Evolutionary conservation across 2,329 filamentous ascomycete genomes (phyloP), one percentile per base, ranked within the genome.

Genomic region (Aspergillus ruber): DNA sequence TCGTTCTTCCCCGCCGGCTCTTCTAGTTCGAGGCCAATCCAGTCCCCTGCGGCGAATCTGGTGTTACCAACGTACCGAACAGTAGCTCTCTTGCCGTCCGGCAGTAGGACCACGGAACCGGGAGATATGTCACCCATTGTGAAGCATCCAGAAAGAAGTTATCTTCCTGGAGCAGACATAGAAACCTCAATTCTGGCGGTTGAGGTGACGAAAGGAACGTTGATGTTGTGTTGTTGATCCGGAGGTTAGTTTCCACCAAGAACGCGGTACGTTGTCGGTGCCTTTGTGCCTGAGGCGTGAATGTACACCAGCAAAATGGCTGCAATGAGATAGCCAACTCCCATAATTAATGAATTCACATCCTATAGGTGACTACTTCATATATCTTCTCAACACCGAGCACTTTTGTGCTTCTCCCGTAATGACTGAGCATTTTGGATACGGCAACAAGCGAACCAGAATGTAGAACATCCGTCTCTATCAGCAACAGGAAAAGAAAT

Each of bases 1-100:
- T 97, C 89, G 60, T 97, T 97, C 74, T 97, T 97, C 27, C 93
- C 91, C 17, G 79, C 81, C 45, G 84, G 76, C 42, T 88, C 85
- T 45, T 89, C 83, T 48, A 97, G 80, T 73, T 95, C 90, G 50
- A 97, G 81, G 54, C 91, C 91, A 50, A 96, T 77, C 89, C 90
- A 97, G 52, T 87, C 83, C 53, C 90, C 91, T 5, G 78, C 74
- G 49, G 89, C 83, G 70, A 97, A 95, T 58, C 80, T 74, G 33
- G 91, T 89, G 47, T 79, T 74, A 60, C 93, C 93, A 51, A 88
- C 75, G 69, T 88, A 98, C 59, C 88, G 88, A 55, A 98, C 80
- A 50, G 80, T 80, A 57, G 81, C 93, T 58, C 80, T 80, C 58
- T 86, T 84, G 61, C 86, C 86, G 69, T 95, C 86, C 60, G 78